A percentile compares a stretch with the other conserved stretches of the same genome.
Evolutionary conservation across 495 filamentous ascomycete genomes (phyloP).

Genomic region (Pyrenula aspistea): DNA sequence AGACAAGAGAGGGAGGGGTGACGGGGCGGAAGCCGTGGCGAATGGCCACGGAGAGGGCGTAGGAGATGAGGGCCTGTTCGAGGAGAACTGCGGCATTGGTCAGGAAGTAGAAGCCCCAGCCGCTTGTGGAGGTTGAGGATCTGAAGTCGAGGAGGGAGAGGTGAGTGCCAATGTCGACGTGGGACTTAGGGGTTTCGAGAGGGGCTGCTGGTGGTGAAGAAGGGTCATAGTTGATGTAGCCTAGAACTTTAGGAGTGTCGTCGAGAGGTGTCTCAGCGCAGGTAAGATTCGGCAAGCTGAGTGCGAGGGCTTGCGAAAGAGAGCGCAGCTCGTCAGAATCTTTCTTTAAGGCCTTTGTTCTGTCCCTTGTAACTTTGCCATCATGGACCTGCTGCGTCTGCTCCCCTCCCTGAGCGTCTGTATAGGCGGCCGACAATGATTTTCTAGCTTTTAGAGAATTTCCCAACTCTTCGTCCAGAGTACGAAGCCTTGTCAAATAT

Average conservation of each 20-base stretch:
- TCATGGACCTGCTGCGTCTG: conserved; percentile 19
- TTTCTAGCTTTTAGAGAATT: conserved; percentile 11
- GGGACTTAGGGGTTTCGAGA: conserved; percentile 46
- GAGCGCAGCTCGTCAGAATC: conserved; percentile 63
- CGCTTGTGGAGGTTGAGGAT: conserved; percentile 61
- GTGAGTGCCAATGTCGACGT: conserved; percentile 73
- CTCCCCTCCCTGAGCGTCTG: conserved; percentile 8
- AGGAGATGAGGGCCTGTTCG: conserved; percentile 85
- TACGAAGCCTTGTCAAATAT: conserved; percentile 25
- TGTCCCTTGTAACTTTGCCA: background rate
- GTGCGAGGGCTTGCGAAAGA: conserved; percentile 55
- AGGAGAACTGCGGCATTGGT: conserved; percentile 78
- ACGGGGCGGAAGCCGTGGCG: conserved; percentile 63
- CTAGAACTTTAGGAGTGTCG: conserved; percentile 40
- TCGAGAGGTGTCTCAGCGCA: conserved; percentile 64
- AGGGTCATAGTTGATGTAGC: conserved; percentile 67
- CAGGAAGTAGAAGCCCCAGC: conserved; percentile 97
- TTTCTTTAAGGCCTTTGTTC: conserved; percentile 28
- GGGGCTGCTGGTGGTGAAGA: conserved; percentile 35
- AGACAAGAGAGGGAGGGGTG: conserved; percentile 79
- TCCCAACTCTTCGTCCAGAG: conserved; percentile 26
- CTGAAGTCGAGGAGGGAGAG: conserved; percentile 79
- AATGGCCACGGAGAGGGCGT: conserved; percentile 59
- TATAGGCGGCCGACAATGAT: conserved; percentile 16
- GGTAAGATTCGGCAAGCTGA: conserved; percentile 79